Evolutionary conservation across 129 eudicot genomes (phyloP), one percentile per base, ranked within the genome.

Genomic region (Centrapalus pauciflorus): DNA sequence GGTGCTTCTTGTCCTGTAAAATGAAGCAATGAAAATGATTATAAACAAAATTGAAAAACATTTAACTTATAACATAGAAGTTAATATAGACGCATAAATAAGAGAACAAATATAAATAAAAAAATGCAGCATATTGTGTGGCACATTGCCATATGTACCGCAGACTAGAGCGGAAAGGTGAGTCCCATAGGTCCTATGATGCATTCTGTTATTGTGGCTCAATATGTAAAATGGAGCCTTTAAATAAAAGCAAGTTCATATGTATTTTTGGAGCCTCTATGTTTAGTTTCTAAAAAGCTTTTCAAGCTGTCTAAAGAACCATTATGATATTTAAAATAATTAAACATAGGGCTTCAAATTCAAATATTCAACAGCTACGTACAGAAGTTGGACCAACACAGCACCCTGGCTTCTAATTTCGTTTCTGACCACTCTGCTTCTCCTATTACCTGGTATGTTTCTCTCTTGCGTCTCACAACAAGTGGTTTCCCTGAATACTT

Each of bases 1-100:
- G 82, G 76, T 91, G 95, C 87, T 69, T 83, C 79, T 87, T 95
- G 40, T 85, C 78, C 98, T 91, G 95, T 71, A 5, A 48, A 70
- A 56, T 41, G 45, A 30, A 52, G 68, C 50, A n/a, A 64, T 16
- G 1, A 23, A 75, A 14, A 25, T 69, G 41, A 40, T 8, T 13
- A 33, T 46, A 21, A 49, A 55, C n/a, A 4, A 51, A 26, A n/a
- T n/a, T 26, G 26, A 64, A 33, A 45, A 9, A 7, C 70, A 41
- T 40, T 25, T 17, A 29, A n/a, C 14, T 16, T 59, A 48, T 2
- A 48, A 45, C 23, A 8, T 16, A 45, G 14, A 38, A 48, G 54
- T 48, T 14, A 48, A 48, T 48, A 3, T 19, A 48, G 54, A 1
- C 16, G 19, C 25, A 48, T 14, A n/a, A 32, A n/a, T 30, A 58